Evolutionary conservation across 108 stramenopile species (phyloP), one percentile per base, ranked within the genome.

Genomic region (Nitzschia sp.): DNA sequence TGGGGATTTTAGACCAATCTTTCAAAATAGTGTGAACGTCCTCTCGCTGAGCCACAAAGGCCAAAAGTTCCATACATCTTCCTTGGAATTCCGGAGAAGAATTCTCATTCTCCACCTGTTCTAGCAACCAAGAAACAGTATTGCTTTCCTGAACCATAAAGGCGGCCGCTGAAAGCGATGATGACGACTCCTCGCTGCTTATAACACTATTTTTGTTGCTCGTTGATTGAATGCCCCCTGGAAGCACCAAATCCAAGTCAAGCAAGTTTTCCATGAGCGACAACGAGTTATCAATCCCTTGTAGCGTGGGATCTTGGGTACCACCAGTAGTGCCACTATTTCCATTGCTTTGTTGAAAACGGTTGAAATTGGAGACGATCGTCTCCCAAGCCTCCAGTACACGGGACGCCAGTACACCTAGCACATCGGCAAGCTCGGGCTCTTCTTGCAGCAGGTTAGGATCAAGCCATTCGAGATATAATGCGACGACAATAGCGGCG

Each of bases 381-480:
- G 50, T 32, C 47, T 80, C 73, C 69, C 59, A 62, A 15, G 34
- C 74, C 34, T 85, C 67, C 63, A 82, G n/a, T 22, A 77, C 30
- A 21, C 35, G 30, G 1, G 16, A 19, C 21, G 72, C 71, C 32
- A 82, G 48, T 11, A 58, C 23, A 25, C 15, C 53, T 58, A 79
- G 41, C 35, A 35, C 23, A 23, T 55, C 26, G 2, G 46, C 25
- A 2, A 69, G 36, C 38, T 41, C 32, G 27, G 34, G 52, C 57
- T 69, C 68, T 35, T 58, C 68, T 36, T 23, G 23, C 34, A 89
- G 69, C 48, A 89, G 45, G 0, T 53, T 9, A 0, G 85, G 83
- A 69, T 92, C 91, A 52, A 92, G 50, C 79, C 87, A 80, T 69
- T 92, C 91, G 50, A 81, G 50, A 41, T 87, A 71, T 9, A 87